Evolutionary conservation across 2,329 filamentous ascomycete genomes (phyloP), one percentile per base, ranked within the genome.

Genomic region (Neoscytalidium dimidiatum): DNA sequence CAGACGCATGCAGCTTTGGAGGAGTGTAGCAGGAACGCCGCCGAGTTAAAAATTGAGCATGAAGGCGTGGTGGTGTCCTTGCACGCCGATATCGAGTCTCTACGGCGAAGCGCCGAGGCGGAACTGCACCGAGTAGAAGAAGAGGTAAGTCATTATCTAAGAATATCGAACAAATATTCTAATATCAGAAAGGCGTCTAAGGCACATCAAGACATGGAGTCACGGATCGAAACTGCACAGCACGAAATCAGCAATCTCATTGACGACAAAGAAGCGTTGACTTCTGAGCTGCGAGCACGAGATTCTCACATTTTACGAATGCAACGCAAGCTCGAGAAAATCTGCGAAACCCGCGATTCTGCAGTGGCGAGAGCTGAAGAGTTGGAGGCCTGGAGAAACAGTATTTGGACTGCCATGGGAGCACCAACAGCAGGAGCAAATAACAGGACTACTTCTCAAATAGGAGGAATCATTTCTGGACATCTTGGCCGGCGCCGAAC

Each of bases 381-480:
- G 28, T 61, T 75, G 2, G 70, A 67, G 58, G 68, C 72, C 8
- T 53, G 69, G 43, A 71, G 69, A 33, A 73, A 64, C 41, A 21
- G 63, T 17, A 68, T 76, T 4, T 57, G 73, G 6, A 69, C 67
- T n/a, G 70, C 69, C 8, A 71, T 76, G 67, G 70, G 70, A 13
- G 53, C 14, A 7, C 58, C 44, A 26, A 23, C 44, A 11, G 33
- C 19, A 49, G 44, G 58, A 7, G 21, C n/a, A 2, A 21, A 31
- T 6, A 26, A 17, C 6, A 49, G 26, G 14, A 19, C 11, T 8
- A 19, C 21, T 26, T 51, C 44, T 5, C 23, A 17, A 9, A 13
- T 19, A 26, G 31, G 19, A 11, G 21, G 29, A 9, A 41, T 21
- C 17, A 58, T 23, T 11, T 23, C 62, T 28, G 29, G 19, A 19